Base-by-base conservation (phyloP, 2,329 filamentous ascomycete species). In the Leptographium lundbergii region DNA sequence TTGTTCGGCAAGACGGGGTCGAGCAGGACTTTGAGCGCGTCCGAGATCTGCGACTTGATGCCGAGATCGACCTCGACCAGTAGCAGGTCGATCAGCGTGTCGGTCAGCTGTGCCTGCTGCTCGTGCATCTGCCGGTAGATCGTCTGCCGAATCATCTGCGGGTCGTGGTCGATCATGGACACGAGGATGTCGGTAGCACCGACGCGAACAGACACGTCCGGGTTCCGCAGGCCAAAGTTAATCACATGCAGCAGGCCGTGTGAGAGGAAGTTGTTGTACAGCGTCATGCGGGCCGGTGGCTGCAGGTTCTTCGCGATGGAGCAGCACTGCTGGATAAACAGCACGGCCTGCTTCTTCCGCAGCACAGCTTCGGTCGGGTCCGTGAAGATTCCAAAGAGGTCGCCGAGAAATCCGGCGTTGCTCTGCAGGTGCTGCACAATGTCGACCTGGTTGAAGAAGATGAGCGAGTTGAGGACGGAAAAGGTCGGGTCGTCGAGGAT, bases 371-470 rank as follows among this genome's bases (percentile, higher is more conserved):
- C 73, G 61, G 84, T 82, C 27, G 84, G 77, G 0, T 83, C 75
- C 24, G 79, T 81, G 68, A 97, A 96, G 62, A 97, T 90, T 58
- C 81, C 81, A 70, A 97, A 99, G 4, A 97, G 79, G 54, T 65
- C 89, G 64, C 84, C 85, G 32, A 97, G 75, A 67, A 96, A 96
- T 1, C 74, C 73, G 0, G 77, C 77, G 66, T 96, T 96, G 29
- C 79, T 80, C 71, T 96, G 91, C n/a, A 99, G 79, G 72, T 97
- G 89, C 68, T 92, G 89, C 56, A 99, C 87, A 68, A 99, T 96
- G 68, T 97, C 94, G 66, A 97, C 91, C 74, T 99, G 94, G 74
- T 97, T 94, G 79, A 95, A 99, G 76, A 96, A 99, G 65, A 99
- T 99, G 66, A 97, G 81, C 56, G 91, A 96, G 73, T 97, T 99